A percentile compares a stretch with the other conserved stretches of the same genome.
Evolutionary conservation across 202 grass and related monocot species (phyloP).

Genomic region (Panicum hallii): DNA sequence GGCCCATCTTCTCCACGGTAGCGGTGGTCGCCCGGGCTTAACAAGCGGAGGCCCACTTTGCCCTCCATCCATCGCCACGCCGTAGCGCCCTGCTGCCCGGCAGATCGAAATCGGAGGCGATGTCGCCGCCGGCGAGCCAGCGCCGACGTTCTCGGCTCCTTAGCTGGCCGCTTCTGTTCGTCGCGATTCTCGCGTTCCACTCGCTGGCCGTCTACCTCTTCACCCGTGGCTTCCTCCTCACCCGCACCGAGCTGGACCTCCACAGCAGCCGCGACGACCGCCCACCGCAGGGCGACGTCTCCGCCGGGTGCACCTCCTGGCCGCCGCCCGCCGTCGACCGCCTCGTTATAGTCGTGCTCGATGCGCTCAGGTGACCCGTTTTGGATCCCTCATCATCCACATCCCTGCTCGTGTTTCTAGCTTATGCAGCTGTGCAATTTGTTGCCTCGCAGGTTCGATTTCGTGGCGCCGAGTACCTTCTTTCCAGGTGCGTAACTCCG

Average conservation of each 20-base stretch:
- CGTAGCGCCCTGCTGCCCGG: not conserved
- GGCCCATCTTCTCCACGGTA: not conserved
- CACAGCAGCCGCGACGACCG: constrained; percentile 71
- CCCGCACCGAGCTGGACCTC: constrained; percentile 82
- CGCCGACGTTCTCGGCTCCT: constrained; percentile 4
- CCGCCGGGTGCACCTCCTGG: constrained; percentile 60
- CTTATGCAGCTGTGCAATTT: constrained; percentile 12
- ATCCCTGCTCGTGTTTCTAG: not conserved
- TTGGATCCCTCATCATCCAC: not conserved
- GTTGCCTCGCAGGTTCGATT: constrained; percentile 74
- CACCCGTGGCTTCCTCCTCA: constrained; percentile 93
- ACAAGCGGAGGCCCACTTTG: constrained; percentile 5
- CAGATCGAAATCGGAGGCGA: constrained; percentile 42
- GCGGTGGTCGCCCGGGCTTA: not conserved
- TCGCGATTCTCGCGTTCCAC: constrained; percentile 59
- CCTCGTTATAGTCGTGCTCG: constrained; percentile 78
- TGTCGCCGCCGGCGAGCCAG: constrained; percentile 48
- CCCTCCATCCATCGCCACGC: not conserved
- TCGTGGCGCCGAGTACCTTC: constrained; percentile 88
- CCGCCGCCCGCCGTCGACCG: constrained; percentile 67
- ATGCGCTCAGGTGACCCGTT: constrained; percentile 67
- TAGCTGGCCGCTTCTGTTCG: constrained; percentile 43
- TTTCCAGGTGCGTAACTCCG: constrained; percentile 62
- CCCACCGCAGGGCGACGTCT: constrained; percentile 24
- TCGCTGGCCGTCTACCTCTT: constrained; percentile 76